Evolutionary conservation across 2,329 filamentous ascomycete genomes (phyloP), one percentile per base, ranked within the genome.

Genomic region (Fusarium xyrophilum): DNA sequence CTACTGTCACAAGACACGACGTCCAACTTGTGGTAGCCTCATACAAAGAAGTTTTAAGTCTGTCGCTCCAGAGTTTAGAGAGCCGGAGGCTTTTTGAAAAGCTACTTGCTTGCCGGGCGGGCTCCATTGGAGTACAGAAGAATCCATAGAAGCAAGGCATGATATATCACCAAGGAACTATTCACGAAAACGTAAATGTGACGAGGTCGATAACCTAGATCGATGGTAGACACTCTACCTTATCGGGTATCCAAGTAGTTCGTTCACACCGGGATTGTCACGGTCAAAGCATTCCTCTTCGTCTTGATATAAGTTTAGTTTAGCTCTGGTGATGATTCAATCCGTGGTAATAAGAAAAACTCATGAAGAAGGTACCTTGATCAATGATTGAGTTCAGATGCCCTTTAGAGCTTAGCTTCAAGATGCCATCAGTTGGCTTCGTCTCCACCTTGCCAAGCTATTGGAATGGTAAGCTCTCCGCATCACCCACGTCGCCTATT

Each of bases 401-500:
- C 62, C 62, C 43, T 54, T 65, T 65, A 33, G 21, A 65, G 62
- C 42, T 60, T 65, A 65, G 62, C 61, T 65, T 63, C 55, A 65
- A 56, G 48, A 63, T 63, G 44, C 59, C 60, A 58, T 63, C 59
- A 63, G 19, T 33, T 19, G 17, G 39, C 23, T 36, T 47, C 23
- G 51, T 74, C 64, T 67, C 71, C 62, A 66, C 63, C 50, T 42
- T 60, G 61, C 62, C 61, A 65, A 65, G 61, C 61, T 64, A 70
- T 72, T 50, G 67, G 72, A 70, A 30, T n/a, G 51, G 38, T 21
- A 54, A 54, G 51, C 72, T 60, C 70, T 68, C 64, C 64, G 62
- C 68, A 68, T 51, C 56, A 40, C 60, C 61, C 60, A 59, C 62
- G 33, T 62, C 58, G 62, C 61, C 65, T 64, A 74, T 72, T 74